These are phyloP conservation scores for Leccinum fibrillosum DNA, from an alignment of 768 basidiomycete species.

Conservation along the genomic window DNA sequence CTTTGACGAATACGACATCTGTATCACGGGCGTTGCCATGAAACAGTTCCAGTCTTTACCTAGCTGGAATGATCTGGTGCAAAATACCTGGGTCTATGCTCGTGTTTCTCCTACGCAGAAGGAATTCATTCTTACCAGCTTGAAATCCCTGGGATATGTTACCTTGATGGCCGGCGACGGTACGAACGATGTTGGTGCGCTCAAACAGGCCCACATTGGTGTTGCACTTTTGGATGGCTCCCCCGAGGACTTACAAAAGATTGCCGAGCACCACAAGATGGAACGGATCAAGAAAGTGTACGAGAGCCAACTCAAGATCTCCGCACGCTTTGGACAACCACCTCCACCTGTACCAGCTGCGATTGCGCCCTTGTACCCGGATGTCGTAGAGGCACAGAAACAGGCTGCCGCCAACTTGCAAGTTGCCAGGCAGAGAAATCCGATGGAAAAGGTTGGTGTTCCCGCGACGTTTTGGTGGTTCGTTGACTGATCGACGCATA, in stretches of 20 bases:
- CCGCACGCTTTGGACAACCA: conserved; percentile 84
- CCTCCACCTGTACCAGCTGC: conserved; percentile 91
- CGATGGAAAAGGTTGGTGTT: conserved; percentile 78
- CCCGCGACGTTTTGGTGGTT: neutral
- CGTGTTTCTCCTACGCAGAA: conserved; percentile 96
- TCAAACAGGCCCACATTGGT: conserved; percentile 97
- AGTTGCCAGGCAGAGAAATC: conserved; percentile 73
- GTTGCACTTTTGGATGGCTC: conserved; percentile 92
- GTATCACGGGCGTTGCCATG: conserved; percentile 92
- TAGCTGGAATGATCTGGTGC: conserved; percentile 79
- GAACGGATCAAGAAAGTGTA: conserved; percentile 97
- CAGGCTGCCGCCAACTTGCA: conserved; percentile 65
- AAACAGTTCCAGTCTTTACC: conserved; percentile 75
- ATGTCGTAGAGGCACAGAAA: conserved; percentile 87
- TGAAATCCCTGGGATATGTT: conserved; percentile 84
- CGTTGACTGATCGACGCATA: conserved; percentile 29
- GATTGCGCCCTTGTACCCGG: conserved; percentile 84
- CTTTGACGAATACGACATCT: conserved; percentile 90
- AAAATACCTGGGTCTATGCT: conserved; percentile 98
- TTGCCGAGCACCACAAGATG: conserved; percentile 85
- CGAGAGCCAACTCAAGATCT: conserved; percentile 90
- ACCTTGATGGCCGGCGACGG: conserved; percentile 99
- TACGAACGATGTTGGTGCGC: conserved; percentile 97
- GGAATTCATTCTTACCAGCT: conserved; percentile 88
- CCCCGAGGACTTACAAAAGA: conserved; percentile 86